A percentile compares a stretch with the other conserved stretches of the same genome.
phyloP scores from a whole-genome alignment of 1,284 basidiomycete species.

The Rhodotorula glutinis region DNA sequence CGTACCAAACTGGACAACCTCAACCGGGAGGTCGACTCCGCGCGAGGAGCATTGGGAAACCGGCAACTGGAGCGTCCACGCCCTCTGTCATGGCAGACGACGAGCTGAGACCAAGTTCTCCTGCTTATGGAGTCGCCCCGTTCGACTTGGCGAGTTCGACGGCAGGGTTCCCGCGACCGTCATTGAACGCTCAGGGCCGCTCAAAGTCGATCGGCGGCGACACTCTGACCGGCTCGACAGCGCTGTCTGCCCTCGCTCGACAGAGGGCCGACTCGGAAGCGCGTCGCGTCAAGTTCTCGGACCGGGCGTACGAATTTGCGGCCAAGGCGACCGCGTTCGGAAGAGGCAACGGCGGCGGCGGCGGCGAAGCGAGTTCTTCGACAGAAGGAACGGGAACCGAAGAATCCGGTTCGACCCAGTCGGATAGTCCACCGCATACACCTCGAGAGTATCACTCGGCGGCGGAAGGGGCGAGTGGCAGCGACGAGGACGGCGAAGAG shows the following conservation, averaged over 20 bases:
- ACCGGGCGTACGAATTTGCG: neutral
- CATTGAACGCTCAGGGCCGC: neutral
- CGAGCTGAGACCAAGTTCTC: no score
- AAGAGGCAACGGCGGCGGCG: no score
- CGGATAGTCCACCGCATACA: slow-evolving; percentile 19
- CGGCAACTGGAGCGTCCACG: neutral
- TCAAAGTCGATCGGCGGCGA: no score
- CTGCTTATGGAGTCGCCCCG: no score
- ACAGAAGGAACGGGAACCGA: slow-evolving; percentile 14
- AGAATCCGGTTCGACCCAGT: slow-evolving; percentile 20
- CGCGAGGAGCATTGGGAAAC: neutral
- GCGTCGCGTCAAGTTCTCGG: neutral
- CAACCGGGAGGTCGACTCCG: neutral
- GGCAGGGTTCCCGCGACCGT: neutral
- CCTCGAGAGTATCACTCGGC: slow-evolving; percentile 6
- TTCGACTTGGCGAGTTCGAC: no score
- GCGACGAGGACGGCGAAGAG: neutral
- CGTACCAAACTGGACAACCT: neutral
- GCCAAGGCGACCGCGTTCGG: no score
- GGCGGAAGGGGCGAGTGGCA: no score
- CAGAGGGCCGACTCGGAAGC: neutral
- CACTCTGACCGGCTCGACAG: neutral
- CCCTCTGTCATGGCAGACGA: no score
- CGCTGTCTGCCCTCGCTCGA: neutral
- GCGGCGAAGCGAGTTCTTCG: neutral